Conservation (phyloP, 2,329 filamentous ascomycete species). For the Xylaria sp. region DNA sequence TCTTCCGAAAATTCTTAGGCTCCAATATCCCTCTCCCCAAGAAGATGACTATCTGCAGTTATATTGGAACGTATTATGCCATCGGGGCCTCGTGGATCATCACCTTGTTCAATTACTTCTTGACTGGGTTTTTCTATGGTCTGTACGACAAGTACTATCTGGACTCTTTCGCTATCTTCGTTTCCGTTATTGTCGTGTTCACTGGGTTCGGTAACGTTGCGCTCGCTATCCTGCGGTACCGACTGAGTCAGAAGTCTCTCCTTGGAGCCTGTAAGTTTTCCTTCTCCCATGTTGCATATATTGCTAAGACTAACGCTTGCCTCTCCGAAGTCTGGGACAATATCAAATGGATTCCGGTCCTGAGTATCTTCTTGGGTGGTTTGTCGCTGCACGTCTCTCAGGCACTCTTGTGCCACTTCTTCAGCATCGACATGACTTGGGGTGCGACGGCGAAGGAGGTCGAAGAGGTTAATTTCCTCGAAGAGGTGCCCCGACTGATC, state of each 20-base stretch:
- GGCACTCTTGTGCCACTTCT: slow-evolving; percentile 55
- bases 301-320: slow-evolving; percentile 15
- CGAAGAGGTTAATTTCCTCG: slow-evolving; percentile 50
- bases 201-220: slow-evolving; percentile 51
- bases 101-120: slow-evolving; percentile 78
- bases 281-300: neutral
- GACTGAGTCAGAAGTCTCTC: slow-evolving; percentile 62
- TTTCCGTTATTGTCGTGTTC: slow-evolving; percentile 50
- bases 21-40: slow-evolving; percentile 79
- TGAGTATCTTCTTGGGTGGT: slow-evolving; percentile 57
- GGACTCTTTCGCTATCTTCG: slow-evolving; percentile 59
- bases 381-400: slow-evolving; percentile 55
- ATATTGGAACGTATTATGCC: slow-evolving; percentile 84
- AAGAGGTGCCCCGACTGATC: slow-evolving; percentile 48
- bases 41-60: slow-evolving; percentile 79
- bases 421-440: slow-evolving; percentile 55
- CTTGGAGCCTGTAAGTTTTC: slow-evolving; percentile 53
- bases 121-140: slow-evolving; percentile 73
- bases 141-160: slow-evolving; percentile 70
- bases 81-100: slow-evolving; percentile 80
- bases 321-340: slow-evolving; percentile 59
- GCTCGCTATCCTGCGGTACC: slow-evolving; percentile 68
- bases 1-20: slow-evolving; percentile 78
- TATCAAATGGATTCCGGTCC: slow-evolving; percentile 59
- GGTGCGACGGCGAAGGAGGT: slow-evolving; percentile 50